These are phyloP conservation scores for Lachnellula willkommii DNA, from an alignment of 2,329 filamentous ascomycete genomes.

Conservation along the genomic window DNA sequence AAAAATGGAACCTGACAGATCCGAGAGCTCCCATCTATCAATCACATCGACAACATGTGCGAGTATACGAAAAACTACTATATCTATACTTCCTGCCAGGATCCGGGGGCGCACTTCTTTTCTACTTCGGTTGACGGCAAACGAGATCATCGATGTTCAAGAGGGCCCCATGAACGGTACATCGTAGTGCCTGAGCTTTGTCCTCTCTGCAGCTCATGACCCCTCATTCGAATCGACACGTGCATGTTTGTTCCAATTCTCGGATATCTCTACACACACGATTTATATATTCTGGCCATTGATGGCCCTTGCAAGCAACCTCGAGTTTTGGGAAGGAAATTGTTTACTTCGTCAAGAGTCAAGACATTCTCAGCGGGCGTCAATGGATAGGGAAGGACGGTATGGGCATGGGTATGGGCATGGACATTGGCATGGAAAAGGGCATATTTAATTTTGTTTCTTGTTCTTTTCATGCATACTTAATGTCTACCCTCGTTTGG, in stretches of 20 bases:
- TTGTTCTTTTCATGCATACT: slow-evolving; percentile 9
- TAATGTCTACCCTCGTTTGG: slow-evolving; percentile 5
- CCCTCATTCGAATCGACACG: slow-evolving; percentile 1
- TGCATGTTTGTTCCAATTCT: background rate
- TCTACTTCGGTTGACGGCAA: slow-evolving; percentile 63
- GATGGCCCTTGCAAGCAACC: background rate
- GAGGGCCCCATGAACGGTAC: slow-evolving; percentile 67
- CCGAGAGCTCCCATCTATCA: background rate
- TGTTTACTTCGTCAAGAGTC: slow-evolving; percentile 5
- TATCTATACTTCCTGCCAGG: slow-evolving; percentile 65
- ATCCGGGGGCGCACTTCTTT: slow-evolving; percentile 67
- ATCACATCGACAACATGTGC: slow-evolving; percentile 39
- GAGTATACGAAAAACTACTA: slow-evolving; percentile 71
- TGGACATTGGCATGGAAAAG: background rate
- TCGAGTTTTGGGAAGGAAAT: slow-evolving; percentile 3
- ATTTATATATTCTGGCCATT: background rate
- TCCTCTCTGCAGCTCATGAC: slow-evolving; percentile 40
- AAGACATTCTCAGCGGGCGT: slow-evolving; percentile 18
- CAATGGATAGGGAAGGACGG: slow-evolving; percentile 4
- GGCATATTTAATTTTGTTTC: background rate
- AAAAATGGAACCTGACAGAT: background rate
- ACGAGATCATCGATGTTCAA: slow-evolving; percentile 52
- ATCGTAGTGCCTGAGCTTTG: slow-evolving; percentile 64
- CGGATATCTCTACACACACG: background rate
- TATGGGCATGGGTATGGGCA: background rate